A percentile compares a stretch with the other conserved stretches of the same genome.
phyloP scores from a whole-genome alignment of 2,329 filamentous ascomycete species.

The Capronia coronata region DNA sequence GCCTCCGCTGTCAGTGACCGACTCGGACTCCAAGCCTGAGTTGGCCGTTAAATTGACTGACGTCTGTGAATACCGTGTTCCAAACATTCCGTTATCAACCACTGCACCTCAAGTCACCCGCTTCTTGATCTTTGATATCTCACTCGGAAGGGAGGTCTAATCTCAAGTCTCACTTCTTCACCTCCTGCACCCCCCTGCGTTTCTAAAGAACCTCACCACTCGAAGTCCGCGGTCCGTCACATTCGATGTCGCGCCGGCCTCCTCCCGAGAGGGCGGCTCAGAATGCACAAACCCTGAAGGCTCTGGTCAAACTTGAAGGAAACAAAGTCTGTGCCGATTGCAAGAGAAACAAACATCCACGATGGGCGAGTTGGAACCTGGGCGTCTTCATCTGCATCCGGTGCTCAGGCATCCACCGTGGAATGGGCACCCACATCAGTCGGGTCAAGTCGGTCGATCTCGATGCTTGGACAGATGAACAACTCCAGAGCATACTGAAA shows the following conservation, averaged over 20 bases:
- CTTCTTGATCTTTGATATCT: neutral
- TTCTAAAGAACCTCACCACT: neutral
- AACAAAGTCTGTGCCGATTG: conserved; percentile 98
- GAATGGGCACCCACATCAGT: conserved; percentile 98
- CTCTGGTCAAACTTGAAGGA: conserved; percentile 81
- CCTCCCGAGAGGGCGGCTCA: conserved; percentile 75
- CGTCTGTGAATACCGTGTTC: neutral
- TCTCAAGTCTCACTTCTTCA: neutral
- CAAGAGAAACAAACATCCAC: conserved; percentile 96
- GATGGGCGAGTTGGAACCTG: conserved; percentile 99
- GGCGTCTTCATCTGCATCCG: conserved; percentile 97
- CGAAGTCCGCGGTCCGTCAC: neutral
- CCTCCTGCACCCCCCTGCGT: neutral
- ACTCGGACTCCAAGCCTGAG: neutral
- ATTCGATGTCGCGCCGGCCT: conserved; percentile 38
- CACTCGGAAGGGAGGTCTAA: neutral
- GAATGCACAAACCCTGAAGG: conserved; percentile 92
- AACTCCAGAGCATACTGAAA: conserved; percentile 83
- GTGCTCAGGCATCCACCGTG: conserved; percentile 95
- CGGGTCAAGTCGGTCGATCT: conserved; percentile 96
- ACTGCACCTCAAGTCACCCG: neutral
- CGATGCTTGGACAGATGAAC: conserved; percentile 97
- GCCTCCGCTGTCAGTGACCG: conserved; percentile 1
- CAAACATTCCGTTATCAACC: neutral
- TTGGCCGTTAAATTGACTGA: conserved; percentile 1